Evolutionary conservation across 2,329 filamentous ascomycete species (phyloP), one percentile per base, ranked within the genome.

Genomic region (Claviceps paspali): DNA sequence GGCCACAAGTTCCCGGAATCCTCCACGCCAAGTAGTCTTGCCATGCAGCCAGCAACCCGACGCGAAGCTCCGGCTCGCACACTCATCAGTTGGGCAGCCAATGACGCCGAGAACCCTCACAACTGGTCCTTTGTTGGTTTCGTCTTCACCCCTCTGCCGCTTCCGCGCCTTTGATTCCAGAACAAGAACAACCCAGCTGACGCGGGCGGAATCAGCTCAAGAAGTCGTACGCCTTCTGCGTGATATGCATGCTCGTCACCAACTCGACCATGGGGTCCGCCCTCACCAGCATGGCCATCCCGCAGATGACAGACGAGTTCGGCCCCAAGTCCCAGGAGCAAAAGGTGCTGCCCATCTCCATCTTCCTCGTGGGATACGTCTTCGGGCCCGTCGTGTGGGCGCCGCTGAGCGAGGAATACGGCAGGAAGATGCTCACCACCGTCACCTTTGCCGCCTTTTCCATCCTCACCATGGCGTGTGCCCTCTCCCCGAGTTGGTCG

Each of bases 261-360:
- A 83, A 83, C 52, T 75, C 69, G 19, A 82, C 78, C 8, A 71
- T 82, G 56, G 72, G 70, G 2, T 79, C 71, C 29, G 64, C 75
- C 0, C 61, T 83, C 5, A 74, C 78, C 1, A 73, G 73, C 38
- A 78, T 78, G 52, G 73, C 73, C 11, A 65, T 75, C 2, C 63
- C 68, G 2, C 67, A 63, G 36, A 77, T 82, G 33, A 59, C 66
- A 3, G 50, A 55, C 3, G 63, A 77, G 45, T 83, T 77, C 56
- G 49, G 63, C 36, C 56, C 80, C 40, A 66, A 65, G 0, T 64
- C 63, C 2, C 42, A 59, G 22, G 50, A 53, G 12, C 62, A 69
- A 37, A 50, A 50, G 33, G 63, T 71, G 4, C 49, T 81, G 2
- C 76, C 74, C 6, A 74, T 79, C 24, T 77, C 75, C 0, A 62